Conservation (phyloP, 495 filamentous ascomycete species). For the Aspergillus egyptiacus region DNA sequence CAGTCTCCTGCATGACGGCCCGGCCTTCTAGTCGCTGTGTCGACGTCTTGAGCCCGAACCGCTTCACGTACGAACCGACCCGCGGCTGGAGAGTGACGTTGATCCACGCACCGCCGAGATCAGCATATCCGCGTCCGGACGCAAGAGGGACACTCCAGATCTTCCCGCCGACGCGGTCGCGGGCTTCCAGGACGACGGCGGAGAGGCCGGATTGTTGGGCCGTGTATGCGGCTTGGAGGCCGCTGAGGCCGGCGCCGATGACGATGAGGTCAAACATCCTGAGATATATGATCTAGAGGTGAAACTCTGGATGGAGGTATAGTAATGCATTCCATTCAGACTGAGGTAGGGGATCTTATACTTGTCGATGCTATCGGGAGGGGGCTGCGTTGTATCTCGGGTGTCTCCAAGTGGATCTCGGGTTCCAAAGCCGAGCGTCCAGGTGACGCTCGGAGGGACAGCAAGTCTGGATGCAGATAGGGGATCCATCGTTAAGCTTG, state of each 20-base stretch:
- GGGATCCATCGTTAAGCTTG: too few species aligned
- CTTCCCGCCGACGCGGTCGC: slow-evolving; percentile 49
- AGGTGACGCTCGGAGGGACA: too few species aligned
- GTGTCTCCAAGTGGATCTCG: too few species aligned
- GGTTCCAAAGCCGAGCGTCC: too few species aligned
- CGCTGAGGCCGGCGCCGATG: slow-evolving; percentile 47
- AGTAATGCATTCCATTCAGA: too few species aligned
- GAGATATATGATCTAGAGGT: too few species aligned
- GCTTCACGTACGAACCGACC: slow-evolving; percentile 30
- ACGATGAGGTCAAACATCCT: too few species aligned
- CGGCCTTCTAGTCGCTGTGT: slow-evolving; percentile 38
- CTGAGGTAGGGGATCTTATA: too few species aligned
- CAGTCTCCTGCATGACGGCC: slow-evolving; percentile 26
- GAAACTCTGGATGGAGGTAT: too few species aligned
- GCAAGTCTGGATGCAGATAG: too few species aligned
- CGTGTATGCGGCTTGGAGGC: slow-evolving; percentile 41
- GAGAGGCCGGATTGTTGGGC: slow-evolving; percentile 37
- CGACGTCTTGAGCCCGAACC: slow-evolving; percentile 36
- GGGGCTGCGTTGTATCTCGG: too few species aligned
- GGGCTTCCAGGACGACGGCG: slow-evolving; percentile 42
- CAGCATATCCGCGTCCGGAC: slow-evolving; percentile 17
- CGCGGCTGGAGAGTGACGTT: slow-evolving; percentile 46
- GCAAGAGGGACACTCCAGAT: slow-evolving; percentile 24
- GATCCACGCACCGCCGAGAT: slow-evolving; percentile 49
- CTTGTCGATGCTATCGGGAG: too few species aligned